phyloP scores from a whole-genome alignment of 805 yeast species.

The Metschnikowia orientalis region DNA sequence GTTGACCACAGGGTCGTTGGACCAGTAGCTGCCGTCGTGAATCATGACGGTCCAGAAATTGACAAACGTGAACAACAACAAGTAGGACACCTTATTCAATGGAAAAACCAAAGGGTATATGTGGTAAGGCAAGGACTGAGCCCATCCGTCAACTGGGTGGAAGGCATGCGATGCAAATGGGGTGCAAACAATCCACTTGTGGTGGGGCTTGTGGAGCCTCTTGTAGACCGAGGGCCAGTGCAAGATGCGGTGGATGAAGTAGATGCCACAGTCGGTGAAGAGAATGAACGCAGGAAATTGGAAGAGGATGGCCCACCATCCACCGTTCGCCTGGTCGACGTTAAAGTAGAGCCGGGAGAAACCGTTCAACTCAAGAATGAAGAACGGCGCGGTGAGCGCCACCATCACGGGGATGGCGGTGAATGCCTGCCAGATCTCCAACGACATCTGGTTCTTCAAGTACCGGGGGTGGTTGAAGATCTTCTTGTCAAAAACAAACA shows the following conservation, averaged over 20 bases:
- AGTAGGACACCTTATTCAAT: constrained; percentile 79
- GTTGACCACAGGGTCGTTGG: constrained; percentile 89
- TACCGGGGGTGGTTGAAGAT: constrained; percentile 95
- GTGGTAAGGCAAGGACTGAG: constrained; percentile 92
- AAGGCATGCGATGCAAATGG: constrained; percentile 98
- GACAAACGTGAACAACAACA: constrained; percentile 80
- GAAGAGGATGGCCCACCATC: constrained; percentile 55
- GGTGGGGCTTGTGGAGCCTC: constrained; percentile 91
- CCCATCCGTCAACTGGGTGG: constrained; percentile 96
- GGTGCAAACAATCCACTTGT: constrained; percentile 98
- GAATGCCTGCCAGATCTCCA: constrained; percentile 76
- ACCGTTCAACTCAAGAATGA: constrained; percentile 77
- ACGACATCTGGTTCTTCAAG: constrained; percentile 83
- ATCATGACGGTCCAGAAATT: constrained; percentile 98
- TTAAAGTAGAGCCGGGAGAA: constrained; percentile 73
- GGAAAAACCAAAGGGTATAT: constrained; percentile 90
- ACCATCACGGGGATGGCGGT: constrained; percentile 91
- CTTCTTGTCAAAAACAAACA: constrained; percentile 76
- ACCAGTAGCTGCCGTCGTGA: constrained; percentile 94
- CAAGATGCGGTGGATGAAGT: constrained; percentile 84
- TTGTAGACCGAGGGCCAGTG: constrained; percentile 92
- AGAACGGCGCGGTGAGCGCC: constrained; percentile 82
- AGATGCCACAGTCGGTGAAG: constrained; percentile 92
- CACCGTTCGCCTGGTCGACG: constrained; percentile 59
- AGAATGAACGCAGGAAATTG: constrained; percentile 79